Evolutionary conservation across 192 early-diverging fungal species (phyloP), one percentile per base, ranked within the genome.

Genomic region (Entomortierella parvispora): DNA sequence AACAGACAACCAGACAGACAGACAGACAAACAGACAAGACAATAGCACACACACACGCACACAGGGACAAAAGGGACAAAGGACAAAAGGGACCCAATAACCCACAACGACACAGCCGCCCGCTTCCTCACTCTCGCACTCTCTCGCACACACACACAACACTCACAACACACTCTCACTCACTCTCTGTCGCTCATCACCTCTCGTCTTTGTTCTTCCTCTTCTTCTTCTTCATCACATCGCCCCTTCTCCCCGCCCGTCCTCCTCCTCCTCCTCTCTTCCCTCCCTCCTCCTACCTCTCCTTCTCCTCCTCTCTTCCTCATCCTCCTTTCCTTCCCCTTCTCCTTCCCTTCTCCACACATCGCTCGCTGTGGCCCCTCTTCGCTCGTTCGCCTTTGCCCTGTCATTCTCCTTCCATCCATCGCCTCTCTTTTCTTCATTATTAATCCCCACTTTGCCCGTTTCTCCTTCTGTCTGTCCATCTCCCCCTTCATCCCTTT

Each of bases 361-460:
- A n/a, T n/a, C n/a, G n/a, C n/a, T n/a, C n/a, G n/a, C n/a, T n/a
- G n/a, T n/a, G n/a, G n/a, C n/a, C n/a, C n/a, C n/a, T n/a, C n/a
- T n/a, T n/a, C n/a, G n/a, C n/a, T n/a, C n/a, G n/a, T n/a, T n/a
- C n/a, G n/a, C n/a, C n/a, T n/a, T n/a, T n/a, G n/a, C n/a, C n/a
- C n/a, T n/a, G n/a, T n/a, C n/a, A n/a, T n/a, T n/a, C n/a, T 43
- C 55, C 55, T 33, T 54, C 54, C 54, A 56, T 56, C 54, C 54
- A 33, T 56, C 31, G 4, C 47, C 3, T 53, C 22, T 23, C 7
- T 25, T 26, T 28, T 31, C 22, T 31, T 7, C 51, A 53, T 50
- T 22, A n/a, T 7, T 50, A 50, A 50, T 22, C 22, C 55, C 9
- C 22, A 5, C 55, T 1, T 40, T 9, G 29, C n/a, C 33, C 32